Evolutionary conservation across 495 filamentous ascomycete genomes (phyloP), one percentile per base, ranked within the genome.

Genomic region (Xylaria grammica): DNA sequence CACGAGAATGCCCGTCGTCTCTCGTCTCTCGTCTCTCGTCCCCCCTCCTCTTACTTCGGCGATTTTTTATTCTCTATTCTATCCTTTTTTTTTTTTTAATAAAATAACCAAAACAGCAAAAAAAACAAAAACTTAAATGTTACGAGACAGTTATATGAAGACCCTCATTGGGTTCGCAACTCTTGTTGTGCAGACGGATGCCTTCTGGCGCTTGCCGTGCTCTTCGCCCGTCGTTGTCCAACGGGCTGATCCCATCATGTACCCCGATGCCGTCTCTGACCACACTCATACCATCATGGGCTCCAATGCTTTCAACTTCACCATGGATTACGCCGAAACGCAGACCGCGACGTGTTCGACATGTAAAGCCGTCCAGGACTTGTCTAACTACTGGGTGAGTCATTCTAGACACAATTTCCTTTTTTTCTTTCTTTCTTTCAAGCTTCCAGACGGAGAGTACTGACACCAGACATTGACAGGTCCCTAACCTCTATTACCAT

Each of bases 381-480:
- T 86, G 63, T 89, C 85, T 65, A 91, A 87, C 73, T 93, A 93
- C 78, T 93, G 90, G 91, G 60, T 57, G 20, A 32, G 50, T 3
- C 9, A 20, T 13, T 34, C 17, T 29, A 29, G 11, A 4, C 22
- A 15, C 22, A 8, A 17, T 9, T 30, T 19, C n/a, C 10, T 6
- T 34, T 32, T 9, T 32, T 51, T 17, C n/a, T 51, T 19, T 32
- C n/a, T n/a, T n/a, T n/a, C n/a, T n/a, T 53, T 20, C 3, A 7
- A 22, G 4, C 9, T 22, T 53, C n/a, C 8, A 1, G 34, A 36
- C 19, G 1, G 9, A n/a, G 30, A 53, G 20, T 4, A 36, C 50
- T 53, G 15, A 53, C 24, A 1, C 29, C n/a, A 36, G 13, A 6
- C 34, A 6, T 15, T 10, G n/a, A n/a, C 8, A 53, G 50, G 84